Base-by-base conservation (phyloP, 169 alveolate genomes). In the Plasmodium vinckei region DNA sequence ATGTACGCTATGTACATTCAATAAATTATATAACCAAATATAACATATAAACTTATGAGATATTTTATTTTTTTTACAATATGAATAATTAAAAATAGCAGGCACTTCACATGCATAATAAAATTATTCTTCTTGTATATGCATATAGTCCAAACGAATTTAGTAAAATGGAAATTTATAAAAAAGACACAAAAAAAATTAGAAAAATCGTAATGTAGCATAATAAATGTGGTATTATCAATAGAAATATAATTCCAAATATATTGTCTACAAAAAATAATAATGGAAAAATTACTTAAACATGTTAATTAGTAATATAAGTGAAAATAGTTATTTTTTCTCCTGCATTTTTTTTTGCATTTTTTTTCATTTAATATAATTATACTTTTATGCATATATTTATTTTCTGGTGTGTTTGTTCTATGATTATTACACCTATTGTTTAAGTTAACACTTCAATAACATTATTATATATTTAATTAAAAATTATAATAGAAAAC, bases 21-120 rank as follows among this genome's bases (percentile, higher is more conserved):
- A 25, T 6, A 25, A 63, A 12, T 39, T 56, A 33, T 46, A 23
- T 25, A 72, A 33, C 17, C 33, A 42, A 53, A 60, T 72, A 44
- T 17, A 17, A 54, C 56, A 47, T 61, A 44, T 60, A 9, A 15
- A 65, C 15, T 51, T 47, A 49, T 17, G 19, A 68, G 27, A 23
- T 71, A 53, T 53, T 25, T 39, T 54, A 2, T 54, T 71, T 13
- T 33, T 25, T 72, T 51, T 72, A 21, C 69, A 10, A 33, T 46
- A 12, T 19, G 46, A 46, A 23, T 27, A 72, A 23, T 60, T 12
- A 17, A 47, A 15, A 17, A 47, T 57, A 27, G 13, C 56, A 59
- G 87, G 87, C 87, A 72, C 87, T 72, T 57, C 59, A 12, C 57
- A 57, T 72, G 87, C 87, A 72, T 72, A 57, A 72, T 57, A 13